A percentile compares a stretch with the other conserved stretches of the same genome.
Conservation (phyloP, 768 basidiomycete genomes). For the Thelephora aurantiotincta region DNA sequence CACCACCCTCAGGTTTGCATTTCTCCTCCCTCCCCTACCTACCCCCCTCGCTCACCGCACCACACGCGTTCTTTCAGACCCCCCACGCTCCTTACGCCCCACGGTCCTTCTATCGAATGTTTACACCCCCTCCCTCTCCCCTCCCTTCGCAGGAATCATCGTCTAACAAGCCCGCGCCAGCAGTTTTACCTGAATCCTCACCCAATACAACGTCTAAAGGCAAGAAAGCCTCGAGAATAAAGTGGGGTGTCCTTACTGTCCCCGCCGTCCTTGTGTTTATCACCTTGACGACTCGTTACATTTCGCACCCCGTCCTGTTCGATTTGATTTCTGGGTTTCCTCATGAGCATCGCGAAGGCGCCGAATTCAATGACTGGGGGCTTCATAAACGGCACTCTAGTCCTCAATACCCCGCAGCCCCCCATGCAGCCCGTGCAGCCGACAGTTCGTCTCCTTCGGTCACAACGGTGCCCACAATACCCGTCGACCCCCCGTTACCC, state of each 20-base stretch:
- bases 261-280: conserved; percentile 43
- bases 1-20: no score
- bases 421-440: conserved; percentile 11
- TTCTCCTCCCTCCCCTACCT: background rate
- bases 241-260: conserved; percentile 39
- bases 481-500: conserved; percentile 36
- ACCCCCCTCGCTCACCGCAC: conserved; percentile 7
- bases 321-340: conserved; percentile 19
- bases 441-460: conserved; percentile 12
- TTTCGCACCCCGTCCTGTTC: conserved; percentile 32
- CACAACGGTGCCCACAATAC: conserved; percentile 34
- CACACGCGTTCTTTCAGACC: conserved; percentile 16
- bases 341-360: conserved; percentile 8
- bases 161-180: background rate
- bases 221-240: conserved; percentile 27
- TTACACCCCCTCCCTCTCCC: conserved; percentile 23
- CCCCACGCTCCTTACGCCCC: conserved; percentile 13
- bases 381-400: conserved; percentile 26
- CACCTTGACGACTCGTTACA: conserved; percentile 35
- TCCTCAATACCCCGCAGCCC: conserved; percentile 5
- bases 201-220: conserved; percentile 19
- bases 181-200: conserved; percentile 2
- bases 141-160: background rate
- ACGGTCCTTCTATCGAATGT: conserved; percentile 15
- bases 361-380: conserved; percentile 19